phyloP scores from a whole-genome alignment of 768 basidiomycete genomes.

The Mrakia frigida region DNA sequence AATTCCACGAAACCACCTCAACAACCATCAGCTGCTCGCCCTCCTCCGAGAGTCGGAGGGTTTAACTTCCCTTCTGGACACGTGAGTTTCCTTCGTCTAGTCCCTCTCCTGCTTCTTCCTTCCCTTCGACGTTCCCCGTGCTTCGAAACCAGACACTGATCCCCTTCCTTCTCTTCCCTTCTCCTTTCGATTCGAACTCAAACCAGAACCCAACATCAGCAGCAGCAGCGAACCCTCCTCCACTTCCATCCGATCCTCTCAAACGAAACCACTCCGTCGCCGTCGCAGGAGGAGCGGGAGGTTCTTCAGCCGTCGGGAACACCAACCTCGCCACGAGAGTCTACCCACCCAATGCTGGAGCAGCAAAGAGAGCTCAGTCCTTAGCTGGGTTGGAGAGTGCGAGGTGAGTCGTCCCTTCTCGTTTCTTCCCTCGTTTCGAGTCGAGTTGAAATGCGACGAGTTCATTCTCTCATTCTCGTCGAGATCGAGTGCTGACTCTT shows the following conservation, averaged over 20 bases:
- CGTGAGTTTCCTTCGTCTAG: background rate
- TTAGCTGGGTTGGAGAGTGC: background rate
- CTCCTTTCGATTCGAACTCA: too few relatives aligned
- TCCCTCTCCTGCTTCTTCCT: too few relatives aligned
- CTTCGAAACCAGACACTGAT: too few relatives aligned
- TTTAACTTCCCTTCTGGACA: conserved; percentile 2
- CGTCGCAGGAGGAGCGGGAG: background rate
- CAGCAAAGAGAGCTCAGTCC: background rate
- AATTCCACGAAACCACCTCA: background rate
- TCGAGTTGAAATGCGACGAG: too few relatives aligned
- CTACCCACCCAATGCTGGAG: background rate
- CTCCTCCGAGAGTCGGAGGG: background rate
- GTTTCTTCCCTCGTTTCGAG: too few relatives aligned
- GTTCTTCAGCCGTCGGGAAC: too few relatives aligned
- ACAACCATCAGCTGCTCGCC: background rate
- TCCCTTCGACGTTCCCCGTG: background rate
- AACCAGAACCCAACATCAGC: too few relatives aligned
- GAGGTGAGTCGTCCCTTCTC: background rate
- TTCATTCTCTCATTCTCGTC: background rate
- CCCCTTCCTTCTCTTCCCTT: background rate
- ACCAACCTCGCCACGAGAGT: background rate
- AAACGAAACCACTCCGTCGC: conserved; percentile 10
- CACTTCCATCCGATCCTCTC: background rate
- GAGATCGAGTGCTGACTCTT: background rate
- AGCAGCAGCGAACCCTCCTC: background rate